These are phyloP conservation scores for Cladophialophora chaetospira DNA, from an alignment of 2,329 filamentous ascomycete species.

Conservation along the genomic window DNA sequence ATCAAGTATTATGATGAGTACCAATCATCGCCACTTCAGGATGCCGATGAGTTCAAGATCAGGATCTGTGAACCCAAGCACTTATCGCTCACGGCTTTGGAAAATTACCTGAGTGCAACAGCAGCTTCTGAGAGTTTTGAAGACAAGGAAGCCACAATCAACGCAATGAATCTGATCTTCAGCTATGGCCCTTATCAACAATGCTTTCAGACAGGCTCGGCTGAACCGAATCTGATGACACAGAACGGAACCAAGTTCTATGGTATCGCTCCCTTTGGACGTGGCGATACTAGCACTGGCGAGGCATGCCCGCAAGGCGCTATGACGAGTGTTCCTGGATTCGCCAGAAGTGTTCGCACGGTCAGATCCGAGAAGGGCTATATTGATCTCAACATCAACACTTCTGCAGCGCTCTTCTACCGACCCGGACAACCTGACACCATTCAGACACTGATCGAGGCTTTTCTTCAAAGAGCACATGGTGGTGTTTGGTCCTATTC, in stretches of 20 bases:
- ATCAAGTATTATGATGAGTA: conserved; percentile 7
- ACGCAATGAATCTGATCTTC: conserved; percentile 15
- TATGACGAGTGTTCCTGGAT: conserved; percentile 8
- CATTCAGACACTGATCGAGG: conserved; percentile 14
- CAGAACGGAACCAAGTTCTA: conserved; percentile 16
- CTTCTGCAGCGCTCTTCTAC: conserved; percentile 15
- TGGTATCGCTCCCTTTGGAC: no score
- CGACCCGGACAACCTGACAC: not conserved
- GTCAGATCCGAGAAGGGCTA: not conserved
- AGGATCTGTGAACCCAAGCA: not conserved
- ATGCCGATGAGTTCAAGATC: conserved; percentile 2
- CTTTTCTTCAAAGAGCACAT: not conserved
- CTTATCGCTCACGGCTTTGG: not conserved
- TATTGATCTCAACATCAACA: conserved; percentile 24
- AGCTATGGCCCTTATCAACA: conserved; percentile 15
- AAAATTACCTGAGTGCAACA: not conserved
- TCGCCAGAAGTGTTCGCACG: conserved; percentile 15
- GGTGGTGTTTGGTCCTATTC: not conserved
- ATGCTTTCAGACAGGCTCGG: not conserved
- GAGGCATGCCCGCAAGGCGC: not conserved
- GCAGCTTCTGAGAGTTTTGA: not conserved
- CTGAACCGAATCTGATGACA: conserved; percentile 1
- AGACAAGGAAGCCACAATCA: conserved; percentile 9
- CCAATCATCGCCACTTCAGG: not conserved
- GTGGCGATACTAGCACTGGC: no score